Percentiles rank a stretch among this genome's conserved stretches.
phyloP scores from a whole-genome alignment of 2,329 filamentous ascomycete genomes.

The Ophiostoma angusticollis region DNA sequence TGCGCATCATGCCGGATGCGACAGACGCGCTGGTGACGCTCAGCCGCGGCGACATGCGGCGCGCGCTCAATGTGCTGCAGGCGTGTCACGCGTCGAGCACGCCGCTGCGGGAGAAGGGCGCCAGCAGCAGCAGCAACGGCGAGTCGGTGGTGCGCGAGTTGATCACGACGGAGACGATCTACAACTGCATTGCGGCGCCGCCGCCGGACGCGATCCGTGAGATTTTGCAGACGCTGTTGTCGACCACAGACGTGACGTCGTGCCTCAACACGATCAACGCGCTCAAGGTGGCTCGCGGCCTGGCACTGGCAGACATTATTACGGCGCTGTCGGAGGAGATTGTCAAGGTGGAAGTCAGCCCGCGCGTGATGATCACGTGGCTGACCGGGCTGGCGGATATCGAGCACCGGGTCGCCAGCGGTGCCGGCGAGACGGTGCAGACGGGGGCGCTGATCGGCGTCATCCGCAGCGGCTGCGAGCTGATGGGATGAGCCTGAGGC shows the following conservation, averaged over 20 bases:
- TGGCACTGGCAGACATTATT: slow-evolving; percentile 88
- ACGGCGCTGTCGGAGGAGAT: slow-evolving; percentile 76
- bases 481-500: slow-evolving; percentile 39
- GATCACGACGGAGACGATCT: slow-evolving; percentile 86
- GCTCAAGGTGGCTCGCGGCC: slow-evolving; percentile 70
- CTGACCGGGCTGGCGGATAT: slow-evolving; percentile 83
- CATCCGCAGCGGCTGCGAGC: slow-evolving; percentile 71
- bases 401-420: slow-evolving; percentile 80
- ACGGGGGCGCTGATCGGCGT: slow-evolving; percentile 88
- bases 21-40: slow-evolving; percentile 72
- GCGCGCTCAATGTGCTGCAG: slow-evolving; percentile 88
- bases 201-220: slow-evolving; percentile 77
- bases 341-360: slow-evolving; percentile 66
- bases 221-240: slow-evolving; percentile 73
- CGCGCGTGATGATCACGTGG: slow-evolving; percentile 84
- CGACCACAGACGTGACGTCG: slow-evolving; percentile 75
- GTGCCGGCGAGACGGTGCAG: slow-evolving; percentile 77
- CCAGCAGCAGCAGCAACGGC: slow-evolving; percentile 29
- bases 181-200: slow-evolving; percentile 92
- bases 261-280: slow-evolving; percentile 81
- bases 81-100: slow-evolving; percentile 90
- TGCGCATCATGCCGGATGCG: slow-evolving; percentile 72
- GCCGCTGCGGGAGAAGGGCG: slow-evolving; percentile 48
- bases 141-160: slow-evolving; percentile 59
- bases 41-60: slow-evolving; percentile 91